Conservation (phyloP, 2,329 filamentous ascomycete species). For the Cladosporium austrohemisphaericum region DNA sequence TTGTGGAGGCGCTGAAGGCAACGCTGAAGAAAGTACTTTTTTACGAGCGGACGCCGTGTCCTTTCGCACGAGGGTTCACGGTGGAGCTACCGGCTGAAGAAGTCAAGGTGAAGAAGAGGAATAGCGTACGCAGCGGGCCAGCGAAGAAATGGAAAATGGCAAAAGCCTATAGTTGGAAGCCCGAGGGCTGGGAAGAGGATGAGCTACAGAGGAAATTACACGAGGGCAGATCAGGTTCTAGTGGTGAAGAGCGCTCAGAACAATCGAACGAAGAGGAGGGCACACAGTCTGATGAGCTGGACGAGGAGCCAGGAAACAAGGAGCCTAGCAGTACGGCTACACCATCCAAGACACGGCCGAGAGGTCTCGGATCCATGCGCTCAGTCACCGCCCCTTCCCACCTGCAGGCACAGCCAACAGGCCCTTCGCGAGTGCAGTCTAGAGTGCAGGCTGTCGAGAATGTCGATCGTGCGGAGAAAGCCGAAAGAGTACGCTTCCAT, state of each 20-base stretch:
- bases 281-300: not conserved
- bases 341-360: not conserved
- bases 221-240: not conserved
- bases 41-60: conserved; percentile 85
- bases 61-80: conserved; percentile 73
- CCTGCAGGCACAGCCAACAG: conserved; percentile 42
- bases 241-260: not conserved
- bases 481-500: not conserved
- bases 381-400: conserved; percentile 40
- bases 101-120: conserved; percentile 59
- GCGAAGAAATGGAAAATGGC: conserved; percentile 50
- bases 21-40: conserved; percentile 70
- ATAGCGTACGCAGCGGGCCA: conserved; percentile 62
- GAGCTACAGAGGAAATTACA: conserved; percentile 2
- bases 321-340: not conserved
- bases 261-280: conserved; percentile 2
- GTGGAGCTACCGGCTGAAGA: conserved; percentile 67
- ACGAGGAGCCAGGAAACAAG: not conserved
- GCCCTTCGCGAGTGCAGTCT: conserved; percentile 36
- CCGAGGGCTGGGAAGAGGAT: conserved; percentile 35
- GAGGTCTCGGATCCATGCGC: conserved; percentile 18
- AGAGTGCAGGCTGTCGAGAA: conserved; percentile 29
- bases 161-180: conserved; percentile 43
- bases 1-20: conserved; percentile 63
- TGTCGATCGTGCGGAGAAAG: conserved; percentile 13